phyloP scores from a whole-genome alignment of 345 rosid genomes.

The Syzygium aqueum region DNA sequence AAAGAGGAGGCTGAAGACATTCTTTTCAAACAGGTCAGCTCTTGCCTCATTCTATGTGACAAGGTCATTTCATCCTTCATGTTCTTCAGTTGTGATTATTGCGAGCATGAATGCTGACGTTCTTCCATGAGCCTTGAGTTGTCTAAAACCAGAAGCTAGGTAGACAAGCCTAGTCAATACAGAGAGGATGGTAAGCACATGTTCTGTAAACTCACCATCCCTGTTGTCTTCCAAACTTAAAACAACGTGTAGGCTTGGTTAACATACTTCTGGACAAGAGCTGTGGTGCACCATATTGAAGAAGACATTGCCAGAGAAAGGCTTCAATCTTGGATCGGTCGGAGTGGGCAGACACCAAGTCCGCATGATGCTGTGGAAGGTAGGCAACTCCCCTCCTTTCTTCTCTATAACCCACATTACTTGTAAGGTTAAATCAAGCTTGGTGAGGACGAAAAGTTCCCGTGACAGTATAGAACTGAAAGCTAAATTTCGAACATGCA shows the following conservation, averaged over 20 bases:
- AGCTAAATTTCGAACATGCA: not conserved
- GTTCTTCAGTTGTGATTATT: not conserved
- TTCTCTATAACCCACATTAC: not conserved
- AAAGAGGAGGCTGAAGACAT: conserved; percentile 2
- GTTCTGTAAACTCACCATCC: not conserved
- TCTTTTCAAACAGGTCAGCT: not conserved
- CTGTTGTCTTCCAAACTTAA: not conserved
- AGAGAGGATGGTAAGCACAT: not conserved
- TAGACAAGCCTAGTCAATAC: not conserved
- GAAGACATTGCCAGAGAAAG: conserved; percentile 72
- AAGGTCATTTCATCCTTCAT: too few species aligned
- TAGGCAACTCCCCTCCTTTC: conserved; percentile 7
- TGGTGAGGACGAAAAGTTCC: not conserved
- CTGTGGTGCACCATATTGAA: conserved; percentile 59
- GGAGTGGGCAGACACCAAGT: conserved; percentile 45
- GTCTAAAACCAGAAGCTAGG: not conserved
- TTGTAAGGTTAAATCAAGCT: not conserved
- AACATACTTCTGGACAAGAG: conserved; percentile 78
- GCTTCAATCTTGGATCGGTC: conserved; percentile 61
- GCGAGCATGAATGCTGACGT: not conserved
- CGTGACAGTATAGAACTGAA: not conserved
- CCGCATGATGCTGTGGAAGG: conserved; percentile 81
- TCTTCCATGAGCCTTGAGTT: not conserved
- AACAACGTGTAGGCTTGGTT: conserved; percentile 57
- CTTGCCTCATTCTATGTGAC: not conserved